phyloP scores from a whole-genome alignment of 2,329 filamentous ascomycete species.

The Ceratocystis cacaofunesta region DNA sequence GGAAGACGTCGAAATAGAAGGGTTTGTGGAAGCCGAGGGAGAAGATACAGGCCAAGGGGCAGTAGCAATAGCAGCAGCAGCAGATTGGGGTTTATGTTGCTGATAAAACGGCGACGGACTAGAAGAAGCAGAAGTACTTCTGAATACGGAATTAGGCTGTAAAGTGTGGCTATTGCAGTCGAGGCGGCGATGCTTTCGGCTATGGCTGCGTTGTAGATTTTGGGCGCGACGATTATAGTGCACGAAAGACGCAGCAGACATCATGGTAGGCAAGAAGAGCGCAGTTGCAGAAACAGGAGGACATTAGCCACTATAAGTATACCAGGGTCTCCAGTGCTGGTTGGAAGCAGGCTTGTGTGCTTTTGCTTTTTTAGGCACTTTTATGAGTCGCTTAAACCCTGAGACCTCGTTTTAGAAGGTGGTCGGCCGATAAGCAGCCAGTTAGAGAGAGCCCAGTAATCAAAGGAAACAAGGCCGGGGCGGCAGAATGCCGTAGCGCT shows the following conservation, averaged over 20 bases:
- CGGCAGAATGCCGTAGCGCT: conserved; percentile 12
- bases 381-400: conserved; percentile 2
- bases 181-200: background rate
- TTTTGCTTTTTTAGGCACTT: conserved; percentile 4
- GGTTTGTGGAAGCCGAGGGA: background rate
- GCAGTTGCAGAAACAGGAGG: background rate
- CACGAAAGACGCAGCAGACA: conserved; percentile 19
- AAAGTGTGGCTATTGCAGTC: background rate
- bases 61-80: background rate
- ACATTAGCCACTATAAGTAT: conserved; percentile 14
- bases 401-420: conserved; percentile 10
- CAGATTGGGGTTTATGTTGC: conserved; percentile 6
- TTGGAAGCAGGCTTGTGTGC: conserved; percentile 2
- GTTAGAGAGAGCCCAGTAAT: background rate
- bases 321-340: background rate
- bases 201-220: background rate
- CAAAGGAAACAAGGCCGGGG: background rate
- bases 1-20: background rate
- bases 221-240: conserved; percentile 16
- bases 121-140: background rate
- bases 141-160: background rate
- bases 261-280: conserved; percentile 17
- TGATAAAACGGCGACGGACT: background rate
- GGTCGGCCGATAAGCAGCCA: conserved; percentile 8
- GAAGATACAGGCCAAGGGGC: background rate